phyloP scores from a whole-genome alignment of 106 monocot genomes.

The Phalaenopsis aphrodite region DNA sequence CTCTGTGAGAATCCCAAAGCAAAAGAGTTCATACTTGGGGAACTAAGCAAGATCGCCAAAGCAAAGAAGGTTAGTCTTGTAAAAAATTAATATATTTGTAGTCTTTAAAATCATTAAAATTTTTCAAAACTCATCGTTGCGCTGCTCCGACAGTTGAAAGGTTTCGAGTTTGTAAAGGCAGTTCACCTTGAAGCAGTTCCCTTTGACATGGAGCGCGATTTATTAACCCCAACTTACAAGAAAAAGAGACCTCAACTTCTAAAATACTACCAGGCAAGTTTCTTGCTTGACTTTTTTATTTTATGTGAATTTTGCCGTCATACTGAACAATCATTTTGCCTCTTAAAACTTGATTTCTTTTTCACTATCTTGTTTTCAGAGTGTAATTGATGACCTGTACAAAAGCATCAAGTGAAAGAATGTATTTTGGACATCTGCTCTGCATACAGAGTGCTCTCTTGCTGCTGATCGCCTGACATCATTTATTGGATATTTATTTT shows the following conservation, averaged over 20 bases:
- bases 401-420: background rate
- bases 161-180: conserved; percentile 81
- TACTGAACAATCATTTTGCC: background rate
- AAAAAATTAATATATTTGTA: background rate
- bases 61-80: conserved; percentile 47
- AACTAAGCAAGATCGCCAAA: conserved; percentile 66
- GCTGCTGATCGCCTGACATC: background rate
- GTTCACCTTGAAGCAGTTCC: conserved; percentile 81
- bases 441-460: background rate
- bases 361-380: background rate
- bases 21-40: conserved; percentile 63
- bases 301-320: background rate
- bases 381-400: conserved; percentile 4
- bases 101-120: background rate
- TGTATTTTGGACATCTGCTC: background rate
- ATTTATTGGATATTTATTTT: background rate
- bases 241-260: conserved; percentile 94
- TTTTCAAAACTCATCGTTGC: background rate
- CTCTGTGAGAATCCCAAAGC: conserved; percentile 69
- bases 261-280: conserved; percentile 77
- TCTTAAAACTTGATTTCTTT: background rate
- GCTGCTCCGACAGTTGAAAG: conserved; percentile 54
- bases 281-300: background rate
- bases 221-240: conserved; percentile 88
- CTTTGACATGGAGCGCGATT: conserved; percentile 89